Evolutionary conservation across 108 stramenopile species (phyloP).

Genomic region (Tribonema minus): DNA sequence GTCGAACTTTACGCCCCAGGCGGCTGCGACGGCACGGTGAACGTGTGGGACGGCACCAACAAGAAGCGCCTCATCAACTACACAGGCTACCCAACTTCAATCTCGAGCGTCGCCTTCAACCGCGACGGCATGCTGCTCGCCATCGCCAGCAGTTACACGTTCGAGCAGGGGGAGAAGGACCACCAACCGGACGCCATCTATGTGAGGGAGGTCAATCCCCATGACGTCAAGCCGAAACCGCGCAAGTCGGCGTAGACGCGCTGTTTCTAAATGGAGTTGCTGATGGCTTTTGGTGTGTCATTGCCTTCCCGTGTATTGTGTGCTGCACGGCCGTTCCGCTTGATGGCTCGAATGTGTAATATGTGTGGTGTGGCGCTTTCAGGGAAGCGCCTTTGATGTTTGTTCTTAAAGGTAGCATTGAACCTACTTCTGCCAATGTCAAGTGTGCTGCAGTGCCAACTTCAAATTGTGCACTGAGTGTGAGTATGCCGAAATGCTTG

Average conservation of each 20-base stretch:
- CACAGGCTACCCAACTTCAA: slow-evolving; percentile 50
- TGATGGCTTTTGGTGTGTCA: too few relatives aligned
- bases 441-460: too few relatives aligned
- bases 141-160: slow-evolving; percentile 86
- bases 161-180: slow-evolving; percentile 85
- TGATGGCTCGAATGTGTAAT: too few relatives aligned
- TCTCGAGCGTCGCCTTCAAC: slow-evolving; percentile 80
- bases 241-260: background rate
- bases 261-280: too few relatives aligned
- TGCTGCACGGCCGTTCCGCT: too few relatives aligned
- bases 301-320: too few relatives aligned
- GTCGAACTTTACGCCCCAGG: background rate
- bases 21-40: slow-evolving; percentile 58
- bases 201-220: background rate
- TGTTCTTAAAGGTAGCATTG: too few relatives aligned
- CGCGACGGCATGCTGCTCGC: slow-evolving; percentile 72
- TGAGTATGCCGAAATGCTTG: too few relatives aligned
- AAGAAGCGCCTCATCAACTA: slow-evolving; percentile 78
- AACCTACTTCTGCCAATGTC: too few relatives aligned
- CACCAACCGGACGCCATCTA: background rate
- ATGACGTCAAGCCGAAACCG: background rate
- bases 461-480: too few relatives aligned
- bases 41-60: slow-evolving; percentile 91
- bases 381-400: too few relatives aligned
- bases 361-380: too few relatives aligned